Percentiles rank a stretch among this genome's conserved stretches.
These are phyloP conservation scores for Adansonia digitata DNA, from an alignment of 345 rosid species.

Conservation along the genomic window DNA sequence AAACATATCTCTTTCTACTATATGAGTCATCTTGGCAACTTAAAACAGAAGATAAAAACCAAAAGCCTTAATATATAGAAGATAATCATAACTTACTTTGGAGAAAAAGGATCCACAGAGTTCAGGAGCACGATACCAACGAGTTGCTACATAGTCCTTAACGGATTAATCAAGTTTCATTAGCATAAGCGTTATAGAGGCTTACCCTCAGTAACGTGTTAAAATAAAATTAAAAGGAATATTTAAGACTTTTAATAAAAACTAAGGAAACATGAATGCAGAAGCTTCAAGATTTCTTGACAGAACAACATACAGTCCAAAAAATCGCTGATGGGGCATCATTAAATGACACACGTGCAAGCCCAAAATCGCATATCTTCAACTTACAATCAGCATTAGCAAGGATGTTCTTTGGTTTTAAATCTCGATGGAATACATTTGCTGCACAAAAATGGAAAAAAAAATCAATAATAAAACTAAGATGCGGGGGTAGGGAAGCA, in stretches of 20 bases:
- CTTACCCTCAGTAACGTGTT: not conserved
- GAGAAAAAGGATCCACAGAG: conserved; percentile 98
- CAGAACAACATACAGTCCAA: conserved; percentile 77
- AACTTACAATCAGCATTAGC: conserved; percentile 98
- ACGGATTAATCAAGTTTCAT: conserved; percentile 17
- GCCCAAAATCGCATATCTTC: conserved; percentile 99
- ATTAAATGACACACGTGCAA: conserved; percentile 93
- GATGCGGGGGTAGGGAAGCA: not conserved
- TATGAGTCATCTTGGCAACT: not conserved
- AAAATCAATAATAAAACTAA: conserved; percentile 14
- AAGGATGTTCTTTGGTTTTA: conserved; percentile 96
- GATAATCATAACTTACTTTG: conserved; percentile 49
- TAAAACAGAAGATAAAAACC: not conserved
- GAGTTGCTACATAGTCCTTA: conserved; percentile 98
- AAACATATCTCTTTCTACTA: not conserved
- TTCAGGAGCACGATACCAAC: conserved; percentile 99
- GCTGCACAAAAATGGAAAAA: conserved; percentile 43
- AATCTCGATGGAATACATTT: conserved; percentile 93
- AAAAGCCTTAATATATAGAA: not conserved
- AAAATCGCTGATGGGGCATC: conserved; percentile 92
- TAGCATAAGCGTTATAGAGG: conserved; percentile 5
- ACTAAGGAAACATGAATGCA: not conserved
- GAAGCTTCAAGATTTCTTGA: conserved; percentile 37
- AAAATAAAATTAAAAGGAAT: not conserved
- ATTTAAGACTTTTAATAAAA: not conserved